These are phyloP conservation scores for Populus hybrid DNA, from an alignment of 441 rosid species.

Conservation along the genomic window DNA sequence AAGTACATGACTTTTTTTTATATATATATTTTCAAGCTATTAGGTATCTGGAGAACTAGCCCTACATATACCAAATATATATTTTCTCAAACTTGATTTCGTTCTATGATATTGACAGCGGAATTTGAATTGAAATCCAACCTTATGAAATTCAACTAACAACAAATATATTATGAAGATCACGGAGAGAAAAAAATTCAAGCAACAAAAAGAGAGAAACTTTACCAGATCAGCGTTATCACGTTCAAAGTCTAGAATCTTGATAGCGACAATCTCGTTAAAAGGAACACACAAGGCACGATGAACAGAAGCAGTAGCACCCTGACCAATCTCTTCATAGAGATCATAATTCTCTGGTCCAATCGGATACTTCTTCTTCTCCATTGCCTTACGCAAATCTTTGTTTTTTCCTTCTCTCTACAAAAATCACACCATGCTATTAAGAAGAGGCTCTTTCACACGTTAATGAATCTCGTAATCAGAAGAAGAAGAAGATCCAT, in stretches of 20 bases:
- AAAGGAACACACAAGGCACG: slow-evolving; percentile 77
- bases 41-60: background rate
- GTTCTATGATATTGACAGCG: background rate
- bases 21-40: background rate
- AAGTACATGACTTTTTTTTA: background rate
- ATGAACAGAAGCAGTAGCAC: slow-evolving; percentile 85
- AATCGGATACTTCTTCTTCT: slow-evolving; percentile 91
- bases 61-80: background rate
- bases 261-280: slow-evolving; percentile 81
- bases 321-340: slow-evolving; percentile 86
- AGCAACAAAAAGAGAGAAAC: background rate
- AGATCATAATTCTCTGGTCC: slow-evolving; percentile 70
- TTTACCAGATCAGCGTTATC: slow-evolving; percentile 81
- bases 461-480: background rate
- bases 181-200: background rate
- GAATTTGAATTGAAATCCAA: background rate
- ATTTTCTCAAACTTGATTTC: background rate
- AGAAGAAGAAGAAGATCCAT: background rate
- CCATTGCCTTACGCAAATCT: slow-evolving; percentile 32
- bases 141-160: background rate
- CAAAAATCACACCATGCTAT: background rate
- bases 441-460: background rate
- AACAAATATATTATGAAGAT: background rate
- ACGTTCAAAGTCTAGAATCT: slow-evolving; percentile 96
- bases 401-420: background rate